Percentiles rank a stretch among this genome's conserved stretches.
phyloP scores from a whole-genome alignment of 768 basidiomycete genomes.

The Rhizopogon rudus region DNA sequence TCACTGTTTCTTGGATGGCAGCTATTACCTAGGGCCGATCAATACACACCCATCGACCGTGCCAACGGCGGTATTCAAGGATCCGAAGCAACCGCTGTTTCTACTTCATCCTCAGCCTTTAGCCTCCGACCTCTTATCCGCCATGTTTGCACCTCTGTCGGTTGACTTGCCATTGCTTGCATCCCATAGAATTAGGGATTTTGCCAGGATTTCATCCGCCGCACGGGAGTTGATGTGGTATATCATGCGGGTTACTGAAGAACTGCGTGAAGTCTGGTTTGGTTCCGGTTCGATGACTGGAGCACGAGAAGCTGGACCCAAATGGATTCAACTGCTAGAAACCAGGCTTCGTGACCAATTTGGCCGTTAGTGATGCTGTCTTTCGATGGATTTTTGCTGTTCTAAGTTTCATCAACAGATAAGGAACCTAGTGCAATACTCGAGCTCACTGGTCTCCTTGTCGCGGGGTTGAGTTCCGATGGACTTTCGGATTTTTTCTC shows the following conservation, averaged over 20 bases:
- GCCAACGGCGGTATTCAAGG: slow-evolving; percentile 31
- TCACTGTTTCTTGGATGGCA: slow-evolving; percentile 71
- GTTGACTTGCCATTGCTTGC: slow-evolving; percentile 56
- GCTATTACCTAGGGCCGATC: slow-evolving; percentile 62
- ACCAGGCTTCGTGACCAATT: slow-evolving; percentile 60
- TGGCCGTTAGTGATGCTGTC: slow-evolving; percentile 44
- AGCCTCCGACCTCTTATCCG: slow-evolving; percentile 18
- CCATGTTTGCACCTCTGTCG: slow-evolving; percentile 34
- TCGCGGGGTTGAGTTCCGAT: slow-evolving; percentile 69
- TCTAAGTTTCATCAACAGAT: slow-evolving; percentile 34
- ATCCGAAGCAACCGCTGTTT: slow-evolving; percentile 42
- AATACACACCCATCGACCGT: slow-evolving; percentile 16
- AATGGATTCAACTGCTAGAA: slow-evolving; percentile 67
- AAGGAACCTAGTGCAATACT: slow-evolving; percentile 57
- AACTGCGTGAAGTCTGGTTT: slow-evolving; percentile 70
- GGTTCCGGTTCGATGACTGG: slow-evolving; percentile 63
- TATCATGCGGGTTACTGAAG: slow-evolving; percentile 60
- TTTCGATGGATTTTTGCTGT: not conserved
- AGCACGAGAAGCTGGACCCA: slow-evolving; percentile 66
- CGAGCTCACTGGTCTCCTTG: slow-evolving; percentile 66
- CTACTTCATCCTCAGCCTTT: slow-evolving; percentile 39
- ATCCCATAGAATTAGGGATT: slow-evolving; percentile 53
- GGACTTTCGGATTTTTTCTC: slow-evolving; percentile 70
- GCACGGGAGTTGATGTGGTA: slow-evolving; percentile 72
- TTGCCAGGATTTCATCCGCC: slow-evolving; percentile 66